Percentiles rank a stretch among this genome's conserved stretches.
These are phyloP conservation scores for Marsdenia floribunda DNA, from an alignment of 257 asterid species.

Conservation along the genomic window DNA sequence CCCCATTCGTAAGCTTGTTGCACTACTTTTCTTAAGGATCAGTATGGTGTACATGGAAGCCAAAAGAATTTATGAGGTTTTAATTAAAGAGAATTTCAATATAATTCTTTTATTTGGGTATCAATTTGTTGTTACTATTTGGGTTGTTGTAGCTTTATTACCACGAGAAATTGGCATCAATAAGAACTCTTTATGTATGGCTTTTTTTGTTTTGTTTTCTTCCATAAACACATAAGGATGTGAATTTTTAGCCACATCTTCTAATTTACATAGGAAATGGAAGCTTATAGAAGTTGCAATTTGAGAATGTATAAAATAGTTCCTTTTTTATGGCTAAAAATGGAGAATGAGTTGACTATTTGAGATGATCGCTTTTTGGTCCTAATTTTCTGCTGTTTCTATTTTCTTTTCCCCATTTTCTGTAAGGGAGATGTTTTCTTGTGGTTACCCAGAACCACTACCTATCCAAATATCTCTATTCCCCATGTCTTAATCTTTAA, in stretches of 20 bases:
- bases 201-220: neutral
- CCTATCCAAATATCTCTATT: neutral
- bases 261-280: neutral
- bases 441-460: neutral
- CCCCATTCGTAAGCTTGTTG: slow-evolving; percentile 55
- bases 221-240: neutral
- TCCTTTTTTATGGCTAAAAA: neutral
- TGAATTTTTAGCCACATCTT: neutral
- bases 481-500: neutral
- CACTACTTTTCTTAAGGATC: slow-evolving; percentile 59
- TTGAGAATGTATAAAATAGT: neutral
- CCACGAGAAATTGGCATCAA: neutral
- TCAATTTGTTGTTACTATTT: neutral
- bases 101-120: neutral
- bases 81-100: slow-evolving; percentile 10
- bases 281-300: neutral
- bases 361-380: neutral
- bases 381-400: neutral
- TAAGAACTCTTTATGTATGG: neutral
- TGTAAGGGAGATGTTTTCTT: neutral
- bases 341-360: neutral
- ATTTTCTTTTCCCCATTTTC: neutral
- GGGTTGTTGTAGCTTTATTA: neutral
- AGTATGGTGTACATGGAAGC: slow-evolving; percentile 84
- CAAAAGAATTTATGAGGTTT: slow-evolving; percentile 81